These are phyloP conservation scores for Epichloe baconii DNA, from an alignment of 2,329 filamentous ascomycete genomes.

Conservation along the genomic window DNA sequence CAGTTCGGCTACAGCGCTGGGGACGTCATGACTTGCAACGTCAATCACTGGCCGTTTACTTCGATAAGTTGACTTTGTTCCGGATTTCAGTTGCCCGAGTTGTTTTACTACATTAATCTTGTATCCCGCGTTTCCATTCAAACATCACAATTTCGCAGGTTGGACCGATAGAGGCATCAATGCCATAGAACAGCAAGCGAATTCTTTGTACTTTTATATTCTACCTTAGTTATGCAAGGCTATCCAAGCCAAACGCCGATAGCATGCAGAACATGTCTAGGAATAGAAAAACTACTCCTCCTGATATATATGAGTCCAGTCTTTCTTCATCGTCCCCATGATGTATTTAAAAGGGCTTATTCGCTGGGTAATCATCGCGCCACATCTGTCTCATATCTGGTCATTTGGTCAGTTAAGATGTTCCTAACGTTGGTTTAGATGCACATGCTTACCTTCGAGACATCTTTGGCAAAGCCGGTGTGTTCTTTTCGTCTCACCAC, in stretches of 20 bases:
- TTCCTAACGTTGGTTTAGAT: background rate
- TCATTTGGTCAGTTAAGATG: background rate
- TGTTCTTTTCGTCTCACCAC: slow-evolving; percentile 75
- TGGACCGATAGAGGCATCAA: background rate
- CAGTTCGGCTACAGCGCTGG: background rate
- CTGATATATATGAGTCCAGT: slow-evolving; percentile 13
- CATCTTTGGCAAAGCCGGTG: slow-evolving; percentile 84
- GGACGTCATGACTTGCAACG: background rate
- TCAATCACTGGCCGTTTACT: background rate
- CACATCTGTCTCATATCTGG: slow-evolving; percentile 35
- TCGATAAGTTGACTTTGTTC: background rate
- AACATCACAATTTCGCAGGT: background rate
- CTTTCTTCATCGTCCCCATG: slow-evolving; percentile 5
- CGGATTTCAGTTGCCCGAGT: background rate
- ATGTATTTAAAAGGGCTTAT: slow-evolving; percentile 18
- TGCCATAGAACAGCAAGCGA: background rate
- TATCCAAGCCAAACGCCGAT: slow-evolving; percentile 20
- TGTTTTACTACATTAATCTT: background rate
- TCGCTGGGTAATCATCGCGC: slow-evolving; percentile 24
- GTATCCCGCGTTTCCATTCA: background rate
- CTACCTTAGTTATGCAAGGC: slow-evolving; percentile 18
- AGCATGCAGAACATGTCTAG: slow-evolving; percentile 19
- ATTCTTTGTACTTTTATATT: slow-evolving; percentile 2
- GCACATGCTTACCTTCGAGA: slow-evolving; percentile 53
- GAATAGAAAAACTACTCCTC: slow-evolving; percentile 18